Conservation (phyloP, 306 rosid species). For the Cyclanthera cordifolia region DNA sequence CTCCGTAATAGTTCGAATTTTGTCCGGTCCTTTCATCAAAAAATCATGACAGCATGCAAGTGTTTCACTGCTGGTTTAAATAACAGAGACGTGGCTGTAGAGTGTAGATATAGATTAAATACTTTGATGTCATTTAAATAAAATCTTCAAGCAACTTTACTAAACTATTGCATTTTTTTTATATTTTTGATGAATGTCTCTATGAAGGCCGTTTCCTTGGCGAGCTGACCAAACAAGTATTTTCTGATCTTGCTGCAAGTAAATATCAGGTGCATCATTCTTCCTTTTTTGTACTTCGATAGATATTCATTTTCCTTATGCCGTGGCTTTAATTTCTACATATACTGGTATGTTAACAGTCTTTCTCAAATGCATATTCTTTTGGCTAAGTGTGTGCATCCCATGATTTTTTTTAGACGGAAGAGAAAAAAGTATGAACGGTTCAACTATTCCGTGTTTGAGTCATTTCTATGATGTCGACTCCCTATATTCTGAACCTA, state of each 20-base stretch:
- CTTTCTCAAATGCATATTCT: not conserved
- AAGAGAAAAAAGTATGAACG: not conserved
- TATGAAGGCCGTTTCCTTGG: slow-evolving; percentile 82
- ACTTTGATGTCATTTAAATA: not conserved
- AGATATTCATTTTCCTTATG: not conserved
- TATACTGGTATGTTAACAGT: not conserved
- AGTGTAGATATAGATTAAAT: not conserved
- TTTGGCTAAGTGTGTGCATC: not conserved
- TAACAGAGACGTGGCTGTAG: not conserved
- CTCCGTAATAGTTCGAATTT: not conserved
- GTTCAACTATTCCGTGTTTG: not conserved
- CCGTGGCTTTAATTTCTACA: not conserved
- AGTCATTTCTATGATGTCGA: not conserved
- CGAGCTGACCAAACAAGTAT: slow-evolving; percentile 88
- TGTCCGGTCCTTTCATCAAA: not conserved
- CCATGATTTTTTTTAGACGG: not conserved
- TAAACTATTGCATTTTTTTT: not conserved
- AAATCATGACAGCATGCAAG: not conserved
- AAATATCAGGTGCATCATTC: slow-evolving; percentile 75
- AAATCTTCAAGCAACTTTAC: not conserved
- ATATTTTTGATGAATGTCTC: not conserved
- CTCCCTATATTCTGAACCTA: not conserved
- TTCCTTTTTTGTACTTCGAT: slow-evolving; percentile 7
- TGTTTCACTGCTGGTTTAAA: not conserved
- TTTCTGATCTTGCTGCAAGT: slow-evolving; percentile 81